These are phyloP conservation scores for Piloderma croceum DNA, from an alignment of 768 basidiomycete genomes.

Conservation along the genomic window DNA sequence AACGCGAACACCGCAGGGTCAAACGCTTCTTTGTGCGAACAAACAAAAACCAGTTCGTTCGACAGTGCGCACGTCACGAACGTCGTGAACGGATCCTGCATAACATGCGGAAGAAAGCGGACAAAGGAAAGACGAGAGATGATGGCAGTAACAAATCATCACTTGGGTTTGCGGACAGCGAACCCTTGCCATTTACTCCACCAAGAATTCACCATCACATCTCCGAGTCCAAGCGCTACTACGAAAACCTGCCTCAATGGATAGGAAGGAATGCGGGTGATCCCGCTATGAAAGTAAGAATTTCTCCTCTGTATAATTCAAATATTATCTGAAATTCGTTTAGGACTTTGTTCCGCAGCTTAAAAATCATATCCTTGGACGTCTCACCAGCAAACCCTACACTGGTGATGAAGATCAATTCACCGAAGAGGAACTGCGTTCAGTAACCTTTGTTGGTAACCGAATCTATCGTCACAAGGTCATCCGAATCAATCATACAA, in stretches of 20 bases:
- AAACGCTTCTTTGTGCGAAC: conserved; percentile 34
- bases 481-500: conserved; percentile 35
- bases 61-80: conserved; percentile 26
- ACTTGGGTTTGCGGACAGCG: conserved; percentile 1
- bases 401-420: conserved; percentile 25
- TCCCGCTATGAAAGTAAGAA: conserved; percentile 24
- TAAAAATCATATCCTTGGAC: conserved; percentile 24
- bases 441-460: conserved; percentile 14
- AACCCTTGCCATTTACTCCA: conserved; percentile 5
- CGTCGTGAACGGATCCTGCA: conserved; percentile 12
- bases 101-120: conserved; percentile 1
- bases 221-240: conserved; percentile 8
- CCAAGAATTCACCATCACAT: conserved; percentile 19
- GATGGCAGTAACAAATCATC: background rate
- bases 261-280: conserved; percentile 10
- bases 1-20: conserved; percentile 30
- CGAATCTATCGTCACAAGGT: conserved; percentile 26
- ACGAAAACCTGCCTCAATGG: conserved; percentile 5
- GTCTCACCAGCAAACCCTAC: conserved; percentile 15
- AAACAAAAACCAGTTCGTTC: conserved; percentile 26
- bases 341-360: conserved; percentile 27
- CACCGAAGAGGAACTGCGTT: conserved; percentile 11
- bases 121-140: conserved; percentile 1
- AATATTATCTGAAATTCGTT: background rate
- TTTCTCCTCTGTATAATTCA: background rate